These are phyloP conservation scores for Venturia oleaginea DNA, from an alignment of 2,329 filamentous ascomycete species.

Conservation along the genomic window DNA sequence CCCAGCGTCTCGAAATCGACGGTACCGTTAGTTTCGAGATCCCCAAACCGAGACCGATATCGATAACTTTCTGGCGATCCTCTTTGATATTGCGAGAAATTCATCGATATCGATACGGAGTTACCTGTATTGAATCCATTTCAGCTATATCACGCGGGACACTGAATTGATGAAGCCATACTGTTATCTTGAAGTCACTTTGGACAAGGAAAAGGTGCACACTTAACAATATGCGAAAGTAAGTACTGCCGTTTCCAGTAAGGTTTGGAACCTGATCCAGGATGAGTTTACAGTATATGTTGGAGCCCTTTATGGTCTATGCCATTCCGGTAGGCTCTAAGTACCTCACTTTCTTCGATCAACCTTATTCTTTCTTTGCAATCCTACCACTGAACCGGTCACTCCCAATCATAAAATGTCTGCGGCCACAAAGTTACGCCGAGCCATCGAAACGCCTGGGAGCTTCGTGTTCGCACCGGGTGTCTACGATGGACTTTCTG, in stretches of 20 bases:
- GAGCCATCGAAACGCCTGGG: not conserved
- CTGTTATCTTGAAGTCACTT: not conserved
- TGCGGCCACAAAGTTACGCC: slow-evolving; percentile 12
- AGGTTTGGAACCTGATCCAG: not conserved
- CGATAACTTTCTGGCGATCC: too few species aligned
- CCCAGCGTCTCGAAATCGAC: too few species aligned
- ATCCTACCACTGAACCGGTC: not conserved
- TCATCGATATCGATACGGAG: too few species aligned
- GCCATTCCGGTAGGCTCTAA: not conserved
- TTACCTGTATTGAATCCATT: too few species aligned
- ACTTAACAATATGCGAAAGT: not conserved
- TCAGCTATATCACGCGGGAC: too few species aligned
- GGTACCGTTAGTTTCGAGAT: too few species aligned
- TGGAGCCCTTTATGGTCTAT: not conserved
- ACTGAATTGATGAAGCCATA: too few species aligned
- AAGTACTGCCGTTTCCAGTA: not conserved
- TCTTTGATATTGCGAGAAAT: too few species aligned
- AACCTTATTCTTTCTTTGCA: not conserved
- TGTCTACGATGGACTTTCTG: slow-evolving; percentile 44
- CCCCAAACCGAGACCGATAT: too few species aligned
- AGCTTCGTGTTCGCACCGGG: slow-evolving; percentile 34
- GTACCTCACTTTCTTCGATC: not conserved
- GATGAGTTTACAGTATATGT: not conserved
- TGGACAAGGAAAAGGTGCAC: not conserved
- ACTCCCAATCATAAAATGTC: not conserved